Evolutionary conservation across 2,329 filamentous ascomycete genomes (phyloP), one percentile per base, ranked within the genome.

Genomic region (Fusarium sororula): DNA sequence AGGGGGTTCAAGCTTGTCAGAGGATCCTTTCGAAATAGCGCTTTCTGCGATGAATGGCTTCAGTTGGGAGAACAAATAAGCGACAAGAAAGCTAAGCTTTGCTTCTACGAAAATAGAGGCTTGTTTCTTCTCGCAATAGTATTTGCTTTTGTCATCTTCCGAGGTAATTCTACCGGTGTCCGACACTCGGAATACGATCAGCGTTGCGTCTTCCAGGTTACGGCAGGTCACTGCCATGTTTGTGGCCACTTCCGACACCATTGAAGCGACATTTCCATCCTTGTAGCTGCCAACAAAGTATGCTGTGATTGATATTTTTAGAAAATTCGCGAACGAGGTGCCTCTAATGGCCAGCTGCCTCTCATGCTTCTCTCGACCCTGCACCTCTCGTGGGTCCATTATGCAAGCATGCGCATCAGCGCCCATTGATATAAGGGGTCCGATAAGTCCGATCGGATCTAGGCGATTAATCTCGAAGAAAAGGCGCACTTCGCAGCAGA

Each of bases 261-360:
- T 0, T 44, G 9, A 7, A 44, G n/a, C 41, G 9, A 17, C 0
- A n/a, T 44, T 0, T 11, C 2, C 6, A 17, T 5, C 7, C 6
- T 17, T 24, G 15, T 24, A 24, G 1, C 9, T 5, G 14, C 5
- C 3, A 17, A 2, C 0, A 42, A 42, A 24, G 22, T 0, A 3
- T 17, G n/a, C 6, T 3, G 41, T 44, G 6, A 7, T 44, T 5
- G n/a, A 15, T 17, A 44, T 7, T 24, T 1, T 44, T 0, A 44
- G n/a, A 6, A 24, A 11, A 0, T 44, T 44, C 15, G 41, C 15
- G n/a, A 44, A 44, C 0, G 41, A 11, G 15, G 1, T 44, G 15
- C 41, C n/a, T 17, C 41, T 12, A 11, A 1, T 5, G 41, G 1
- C 9, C 22, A 24, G 9, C n/a, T 8, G 13, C 0, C 14, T 6